Conservation (phyloP, 163 green algal genomes). For the Scenedesmus sp. region DNA sequence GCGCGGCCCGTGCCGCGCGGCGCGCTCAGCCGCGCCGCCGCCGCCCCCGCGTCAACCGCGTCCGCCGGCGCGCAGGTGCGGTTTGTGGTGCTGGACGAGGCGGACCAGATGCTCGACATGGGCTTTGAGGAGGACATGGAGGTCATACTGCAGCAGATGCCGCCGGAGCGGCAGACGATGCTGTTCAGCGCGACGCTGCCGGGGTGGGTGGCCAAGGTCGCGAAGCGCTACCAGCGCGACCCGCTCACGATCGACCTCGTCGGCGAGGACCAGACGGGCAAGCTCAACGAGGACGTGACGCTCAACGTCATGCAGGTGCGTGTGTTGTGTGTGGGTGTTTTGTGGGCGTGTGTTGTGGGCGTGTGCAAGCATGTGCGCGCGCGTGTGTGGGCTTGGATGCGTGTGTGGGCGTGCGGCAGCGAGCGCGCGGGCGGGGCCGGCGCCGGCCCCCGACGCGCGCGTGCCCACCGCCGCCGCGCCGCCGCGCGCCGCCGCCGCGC, state of each 20-base stretch:
- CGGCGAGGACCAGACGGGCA: constrained; percentile 85
- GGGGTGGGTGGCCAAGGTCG: constrained; percentile 59
- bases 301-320: constrained; percentile 60
- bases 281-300: constrained; percentile 89
- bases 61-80: constrained; percentile 67
- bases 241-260: constrained; percentile 94
- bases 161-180: constrained; percentile 89
- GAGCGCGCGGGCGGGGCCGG: no score
- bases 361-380: background rate
- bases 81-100: constrained; percentile 97
- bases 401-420: no score
- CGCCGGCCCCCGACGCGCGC: no score
- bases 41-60: no score
- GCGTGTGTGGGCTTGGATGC: background rate
- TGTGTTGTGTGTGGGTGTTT: background rate
- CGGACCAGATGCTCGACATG: constrained; percentile 98
- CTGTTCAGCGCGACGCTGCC: constrained; percentile 98
- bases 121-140: constrained; percentile 99
- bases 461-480: no score
- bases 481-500: no score
- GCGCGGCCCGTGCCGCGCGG: no score
- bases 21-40: background rate
- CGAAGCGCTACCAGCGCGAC: constrained; percentile 79
- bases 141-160: constrained; percentile 80
- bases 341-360: background rate